These are phyloP conservation scores for Blastomyces silverae DNA, from an alignment of 2,329 filamentous ascomycete genomes.

Conservation along the genomic window DNA sequence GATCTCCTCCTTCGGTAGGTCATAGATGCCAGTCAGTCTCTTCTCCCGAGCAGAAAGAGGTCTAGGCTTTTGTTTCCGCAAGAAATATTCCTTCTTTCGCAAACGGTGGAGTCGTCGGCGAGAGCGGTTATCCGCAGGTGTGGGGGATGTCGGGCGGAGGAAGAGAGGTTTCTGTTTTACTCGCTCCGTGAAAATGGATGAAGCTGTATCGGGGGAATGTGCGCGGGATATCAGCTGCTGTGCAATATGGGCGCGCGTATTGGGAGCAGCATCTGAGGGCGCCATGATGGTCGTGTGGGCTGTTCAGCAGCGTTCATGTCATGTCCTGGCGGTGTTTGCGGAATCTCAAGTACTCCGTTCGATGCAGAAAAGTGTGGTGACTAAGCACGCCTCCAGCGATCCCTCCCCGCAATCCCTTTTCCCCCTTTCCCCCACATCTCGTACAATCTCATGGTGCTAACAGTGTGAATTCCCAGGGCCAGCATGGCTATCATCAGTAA, in stretches of 20 bases:
- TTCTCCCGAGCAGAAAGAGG: conserved; percentile 77
- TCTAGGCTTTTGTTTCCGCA: conserved; percentile 49
- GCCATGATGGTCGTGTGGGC: conserved; percentile 7
- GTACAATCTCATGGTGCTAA: too few relatives aligned
- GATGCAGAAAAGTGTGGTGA: background rate
- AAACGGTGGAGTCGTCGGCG: conserved; percentile 48
- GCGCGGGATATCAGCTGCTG: conserved; percentile 66
- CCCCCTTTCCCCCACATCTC: too few relatives aligned
- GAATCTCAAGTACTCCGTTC: background rate
- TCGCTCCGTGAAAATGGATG: conserved; percentile 71
- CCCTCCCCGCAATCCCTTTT: too few relatives aligned
- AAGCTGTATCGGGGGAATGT: conserved; percentile 65
- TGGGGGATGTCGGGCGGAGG: conserved; percentile 69
- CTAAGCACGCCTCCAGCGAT: background rate
- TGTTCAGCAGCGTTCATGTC: background rate
- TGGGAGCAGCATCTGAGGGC: background rate
- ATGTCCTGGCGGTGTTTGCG: background rate
- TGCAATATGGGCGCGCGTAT: conserved; percentile 42
- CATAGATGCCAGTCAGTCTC: conserved; percentile 63
- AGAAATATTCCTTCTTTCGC: conserved; percentile 43
- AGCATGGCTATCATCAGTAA: too few relatives aligned
- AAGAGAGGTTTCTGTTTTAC: conserved; percentile 75
- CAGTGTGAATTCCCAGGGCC: too few relatives aligned
- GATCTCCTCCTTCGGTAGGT: conserved; percentile 61
- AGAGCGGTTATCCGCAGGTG: conserved; percentile 45